phyloP scores from a whole-genome alignment of 345 rosid species.

The Carallia brachiata region DNA sequence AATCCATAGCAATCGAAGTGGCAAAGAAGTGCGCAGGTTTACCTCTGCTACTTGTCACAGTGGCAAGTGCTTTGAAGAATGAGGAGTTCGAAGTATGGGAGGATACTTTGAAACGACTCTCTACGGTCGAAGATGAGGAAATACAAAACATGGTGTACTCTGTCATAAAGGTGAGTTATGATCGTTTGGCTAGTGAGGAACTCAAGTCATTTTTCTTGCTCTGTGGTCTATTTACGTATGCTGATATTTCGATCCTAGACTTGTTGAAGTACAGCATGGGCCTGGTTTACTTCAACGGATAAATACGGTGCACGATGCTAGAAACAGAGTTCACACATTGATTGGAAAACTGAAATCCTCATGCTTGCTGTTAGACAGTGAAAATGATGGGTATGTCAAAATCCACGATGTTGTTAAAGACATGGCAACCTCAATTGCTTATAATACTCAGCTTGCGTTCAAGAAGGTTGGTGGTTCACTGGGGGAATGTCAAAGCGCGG shows the following conservation, averaged over 20 bases:
- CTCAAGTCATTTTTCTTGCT: constrained; percentile 32
- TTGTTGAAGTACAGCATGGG: constrained; percentile 2
- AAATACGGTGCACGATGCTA: background rate
- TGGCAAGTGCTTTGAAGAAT: constrained; percentile 23
- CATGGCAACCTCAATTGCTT: background rate
- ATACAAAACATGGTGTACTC: background rate
- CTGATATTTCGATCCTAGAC: background rate
- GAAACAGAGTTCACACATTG: background rate
- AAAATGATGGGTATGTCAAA: background rate
- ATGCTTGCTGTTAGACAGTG: background rate
- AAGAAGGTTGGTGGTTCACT: too few relatives aligned
- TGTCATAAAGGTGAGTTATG: constrained; percentile 21
- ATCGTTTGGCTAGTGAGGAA: constrained; percentile 20
- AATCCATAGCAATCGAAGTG: background rate
- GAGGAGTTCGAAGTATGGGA: constrained; percentile 20
- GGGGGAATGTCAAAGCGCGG: too few relatives aligned
- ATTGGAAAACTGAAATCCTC: background rate
- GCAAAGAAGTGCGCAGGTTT: constrained; percentile 29
- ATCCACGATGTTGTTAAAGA: constrained; percentile 11
- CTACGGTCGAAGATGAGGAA: too few relatives aligned
- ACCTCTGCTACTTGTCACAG: constrained; percentile 22
- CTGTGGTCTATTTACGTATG: too few relatives aligned
- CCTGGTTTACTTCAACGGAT: background rate
- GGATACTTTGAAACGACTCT: constrained; percentile 11
- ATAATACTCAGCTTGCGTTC: background rate